Percentiles rank a stretch among this genome's conserved stretches.
These are phyloP conservation scores for Globisporangium nunn DNA, from an alignment of 352 stramenopile genomes.

Conservation along the genomic window DNA sequence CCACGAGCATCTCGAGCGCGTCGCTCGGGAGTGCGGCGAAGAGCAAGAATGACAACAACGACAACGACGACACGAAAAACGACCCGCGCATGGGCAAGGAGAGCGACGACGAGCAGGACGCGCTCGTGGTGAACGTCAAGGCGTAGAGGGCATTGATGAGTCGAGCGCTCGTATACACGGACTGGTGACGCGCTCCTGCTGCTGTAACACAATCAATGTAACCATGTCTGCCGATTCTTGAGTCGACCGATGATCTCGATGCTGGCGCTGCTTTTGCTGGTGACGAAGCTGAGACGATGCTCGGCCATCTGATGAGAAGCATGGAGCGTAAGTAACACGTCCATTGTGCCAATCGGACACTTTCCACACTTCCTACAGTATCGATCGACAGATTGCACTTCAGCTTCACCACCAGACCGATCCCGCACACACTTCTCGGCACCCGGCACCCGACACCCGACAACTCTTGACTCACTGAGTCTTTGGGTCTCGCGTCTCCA, in stretches of 20 bases:
- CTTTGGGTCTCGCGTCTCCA: background rate
- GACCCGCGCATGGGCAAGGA: background rate
- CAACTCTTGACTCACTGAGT: too few species aligned
- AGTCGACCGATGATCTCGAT: background rate
- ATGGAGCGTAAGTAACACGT: background rate
- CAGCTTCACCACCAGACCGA: too few species aligned
- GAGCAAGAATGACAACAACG: conserved; percentile 1
- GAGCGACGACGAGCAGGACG: background rate
- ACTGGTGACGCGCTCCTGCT: background rate
- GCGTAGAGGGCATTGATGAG: background rate
- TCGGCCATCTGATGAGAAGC: background rate
- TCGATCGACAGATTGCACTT: too few species aligned
- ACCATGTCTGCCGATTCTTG: too few species aligned
- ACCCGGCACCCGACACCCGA: too few species aligned
- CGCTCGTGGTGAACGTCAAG: conserved; percentile 1
- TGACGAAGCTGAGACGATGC: background rate
- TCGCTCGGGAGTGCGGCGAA: conserved; percentile 16
- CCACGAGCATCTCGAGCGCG: conserved; percentile 58
- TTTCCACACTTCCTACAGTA: background rate
- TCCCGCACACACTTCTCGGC: too few species aligned
- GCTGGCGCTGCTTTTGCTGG: background rate
- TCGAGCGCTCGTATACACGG: too few species aligned
- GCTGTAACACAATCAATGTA: background rate
- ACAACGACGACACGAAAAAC: background rate
- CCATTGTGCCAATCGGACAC: background rate